Percentiles rank a stretch among this genome's conserved stretches.
phyloP scores from a whole-genome alignment of 2,329 filamentous ascomycete genomes.

The Apiospora pterosperma region DNA sequence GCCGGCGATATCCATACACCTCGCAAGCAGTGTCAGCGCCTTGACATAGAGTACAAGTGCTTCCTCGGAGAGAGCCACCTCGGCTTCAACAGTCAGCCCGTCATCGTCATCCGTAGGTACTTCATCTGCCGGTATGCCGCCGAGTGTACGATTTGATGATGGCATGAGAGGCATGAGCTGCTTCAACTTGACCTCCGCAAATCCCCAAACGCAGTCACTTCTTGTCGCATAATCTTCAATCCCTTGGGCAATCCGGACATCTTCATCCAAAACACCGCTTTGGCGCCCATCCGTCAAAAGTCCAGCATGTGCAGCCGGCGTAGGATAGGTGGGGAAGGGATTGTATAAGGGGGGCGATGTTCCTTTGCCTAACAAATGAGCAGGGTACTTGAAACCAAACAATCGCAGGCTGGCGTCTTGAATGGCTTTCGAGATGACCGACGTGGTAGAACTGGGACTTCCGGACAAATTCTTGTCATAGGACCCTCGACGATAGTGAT shows the following conservation, averaged over 20 bases:
- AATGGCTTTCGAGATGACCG: conserved; percentile 90
- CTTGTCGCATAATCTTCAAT: conserved; percentile 91
- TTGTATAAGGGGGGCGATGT: conserved; percentile 75
- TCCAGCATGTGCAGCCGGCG: conserved; percentile 56
- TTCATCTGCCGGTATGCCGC: conserved; percentile 56
- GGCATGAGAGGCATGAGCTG: conserved; percentile 89
- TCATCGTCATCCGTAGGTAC: conserved; percentile 57
- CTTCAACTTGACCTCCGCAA: conserved; percentile 97
- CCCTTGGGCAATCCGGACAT: conserved; percentile 70
- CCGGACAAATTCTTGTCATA: conserved; percentile 75
- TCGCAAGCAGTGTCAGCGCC: conserved; percentile 81
- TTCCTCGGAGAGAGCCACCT: conserved; percentile 87
- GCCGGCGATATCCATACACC: conserved; percentile 93
- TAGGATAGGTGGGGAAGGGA: conserved; percentile 82
- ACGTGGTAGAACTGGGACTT: conserved; percentile 70
- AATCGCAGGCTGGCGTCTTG: conserved; percentile 82
- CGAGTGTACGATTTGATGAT: conserved; percentile 68
- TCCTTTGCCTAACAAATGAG: conserved; percentile 58
- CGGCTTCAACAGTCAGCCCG: conserved; percentile 79
- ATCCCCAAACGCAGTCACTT: conserved; percentile 95
- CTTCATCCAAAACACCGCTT: conserved; percentile 67
- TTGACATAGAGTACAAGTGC: conserved; percentile 96
- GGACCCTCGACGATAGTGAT: conserved; percentile 74
- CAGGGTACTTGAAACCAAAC: conserved; percentile 68
- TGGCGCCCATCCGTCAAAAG: conserved; percentile 66